Evolutionary conservation across 73 alveolate species (phyloP), one percentile per base, ranked within the genome.

Genomic region (Tetrahymena elliotti): DNA sequence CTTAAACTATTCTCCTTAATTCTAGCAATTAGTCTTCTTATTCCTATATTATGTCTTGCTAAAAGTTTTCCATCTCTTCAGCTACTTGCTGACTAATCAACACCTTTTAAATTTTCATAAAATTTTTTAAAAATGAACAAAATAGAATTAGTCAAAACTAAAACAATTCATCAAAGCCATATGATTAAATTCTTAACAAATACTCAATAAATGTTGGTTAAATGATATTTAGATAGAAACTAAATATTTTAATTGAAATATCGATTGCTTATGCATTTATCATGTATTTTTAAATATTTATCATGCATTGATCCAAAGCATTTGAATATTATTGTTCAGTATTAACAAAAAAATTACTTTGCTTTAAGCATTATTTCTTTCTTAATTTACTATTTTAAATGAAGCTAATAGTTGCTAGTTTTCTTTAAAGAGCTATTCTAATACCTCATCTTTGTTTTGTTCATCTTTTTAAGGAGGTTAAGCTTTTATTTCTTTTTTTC

Each of bases 11-110:
- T 88, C 96, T 84, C 93, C 96, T 88, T 39, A 94, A 47, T 52
- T 94, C 96, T 5, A 37, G 24, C 24, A 94, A 31, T 47, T 83
- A 84, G 3, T 94, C 96, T 52, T 94, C 96, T n/a, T 83, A 94
- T 37, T 94, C 96, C 47, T 84, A 35, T 35, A 94, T 84, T 9
- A 94, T 34, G 84, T 94, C 96, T 33, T 94, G 68, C 38, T 88
- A 94, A 94, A 94, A 94, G 93, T 94, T 94, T 92, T 94, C 83
- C 35, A 84, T 84, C 37, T 94, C 96, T 35, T 94, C 96, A 2
- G 96, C 93, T 13, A 94, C 93, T 92, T 94, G 39, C 38, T 88
- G 83, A 53, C 27, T 38, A 24, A 94, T 52, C 37, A 94, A 36
- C 34, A 84, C 96, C 96, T 94, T 18, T 68, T 68, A 10, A 27